Base-by-base conservation (phyloP, 805 yeast genomes). In the Hanseniaspora clermontiae region DNA sequence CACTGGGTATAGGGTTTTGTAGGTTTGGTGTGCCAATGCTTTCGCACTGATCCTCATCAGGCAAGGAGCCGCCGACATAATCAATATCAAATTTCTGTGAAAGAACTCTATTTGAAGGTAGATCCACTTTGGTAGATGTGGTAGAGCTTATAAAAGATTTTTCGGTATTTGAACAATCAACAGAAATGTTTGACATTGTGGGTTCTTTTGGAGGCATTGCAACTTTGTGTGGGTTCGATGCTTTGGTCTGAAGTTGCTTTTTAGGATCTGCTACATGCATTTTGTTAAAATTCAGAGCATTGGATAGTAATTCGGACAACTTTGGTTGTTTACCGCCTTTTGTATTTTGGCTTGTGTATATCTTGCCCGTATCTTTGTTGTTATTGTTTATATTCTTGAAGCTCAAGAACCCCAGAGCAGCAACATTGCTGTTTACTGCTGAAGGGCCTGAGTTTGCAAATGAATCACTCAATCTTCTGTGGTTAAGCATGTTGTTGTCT, bases 41-140 rank as follows among this genome's bases (percentile, higher is more conserved):
- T 12, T 49, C 46, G 29, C 14, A 36, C 14, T 17, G 11, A 14
- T 39, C 49, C 4, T 52, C 39, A 34, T 52, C 56, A 37, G 47
- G 24, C n/a, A 52, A 45, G 9, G 50, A 52, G 5, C 56, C 56
- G 24, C 29, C 29, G 11, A 52, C 56, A 29, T 52, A 52, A 8
- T 52, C 45, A 38, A 52, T 45, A 5, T 52, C 56, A 45, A 43
- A 45, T 20, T 52, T 52, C 27, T 52, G 37, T 19, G 56, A 43
- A 29, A 52, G 31, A 3, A 19, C 39, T 45, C 47, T 52, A 17
- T 39, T 12, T 5, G 38, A 38, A 34, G 38, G 31, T 27, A 51
- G 37, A 43, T 52, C 56, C 37, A 52, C 56, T 34, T 52, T 52
- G 14, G 56, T 52, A 5, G 56, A 52, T 17, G 56, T 38, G 4